A percentile compares a stretch with the other conserved stretches of the same genome.
Evolutionary conservation across 2,329 filamentous ascomycete genomes (phyloP).

Genomic region (Thelonectria olida): DNA sequence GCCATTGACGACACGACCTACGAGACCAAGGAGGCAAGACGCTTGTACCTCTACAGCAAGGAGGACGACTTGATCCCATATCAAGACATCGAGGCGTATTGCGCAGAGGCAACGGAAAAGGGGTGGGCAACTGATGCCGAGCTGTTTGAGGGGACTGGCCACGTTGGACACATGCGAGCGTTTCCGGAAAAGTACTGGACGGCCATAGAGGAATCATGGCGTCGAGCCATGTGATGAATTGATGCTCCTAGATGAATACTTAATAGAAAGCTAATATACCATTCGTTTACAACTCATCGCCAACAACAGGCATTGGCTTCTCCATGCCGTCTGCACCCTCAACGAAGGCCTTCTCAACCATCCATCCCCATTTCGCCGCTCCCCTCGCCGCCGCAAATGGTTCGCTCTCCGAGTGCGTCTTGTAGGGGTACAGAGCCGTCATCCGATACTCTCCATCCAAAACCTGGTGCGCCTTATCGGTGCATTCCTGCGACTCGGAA

Average conservation of each 20-base stretch:
- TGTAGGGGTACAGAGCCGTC: not conserved
- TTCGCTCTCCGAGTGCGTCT: not conserved
- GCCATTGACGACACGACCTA: conserved; percentile 49
- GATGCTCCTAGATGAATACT: conserved; percentile 8
- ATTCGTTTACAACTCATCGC: not conserved
- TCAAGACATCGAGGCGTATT: conserved; percentile 65
- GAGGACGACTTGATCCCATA: conserved; percentile 65
- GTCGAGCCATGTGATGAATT: conserved; percentile 12
- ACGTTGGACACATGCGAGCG: conserved; percentile 69
- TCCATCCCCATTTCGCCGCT: not conserved
- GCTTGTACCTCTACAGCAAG: conserved; percentile 68
- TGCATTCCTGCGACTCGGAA: not conserved
- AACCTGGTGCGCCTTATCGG: no score
- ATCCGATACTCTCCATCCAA: not conserved
- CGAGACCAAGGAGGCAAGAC: conserved; percentile 49
- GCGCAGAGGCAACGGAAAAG: conserved; percentile 53
- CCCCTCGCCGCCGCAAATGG: not conserved
- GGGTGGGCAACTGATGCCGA: conserved; percentile 61
- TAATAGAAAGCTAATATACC: not conserved
- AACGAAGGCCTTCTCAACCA: not conserved
- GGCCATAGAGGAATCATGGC: conserved; percentile 47
- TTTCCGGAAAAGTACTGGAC: conserved; percentile 68
- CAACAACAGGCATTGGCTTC: not conserved
- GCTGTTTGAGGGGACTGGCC: conserved; percentile 65
- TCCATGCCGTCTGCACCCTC: not conserved